These are phyloP conservation scores for Pisolithus orientalis DNA, from an alignment of 768 basidiomycete genomes.

Conservation along the genomic window DNA sequence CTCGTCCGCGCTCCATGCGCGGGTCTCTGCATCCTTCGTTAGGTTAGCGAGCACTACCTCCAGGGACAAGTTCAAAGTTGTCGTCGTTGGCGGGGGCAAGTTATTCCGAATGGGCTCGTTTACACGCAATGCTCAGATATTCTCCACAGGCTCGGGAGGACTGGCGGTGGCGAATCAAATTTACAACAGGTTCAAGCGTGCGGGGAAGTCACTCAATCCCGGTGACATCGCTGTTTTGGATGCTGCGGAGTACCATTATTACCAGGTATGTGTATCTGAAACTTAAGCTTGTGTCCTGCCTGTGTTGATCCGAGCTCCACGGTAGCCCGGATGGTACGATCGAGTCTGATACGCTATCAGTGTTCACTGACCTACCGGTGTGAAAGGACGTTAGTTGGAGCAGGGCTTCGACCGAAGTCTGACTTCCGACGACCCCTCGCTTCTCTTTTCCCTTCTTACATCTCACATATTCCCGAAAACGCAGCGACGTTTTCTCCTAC, in stretches of 20 bases:
- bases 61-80: constrained; percentile 66
- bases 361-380: constrained; percentile 3
- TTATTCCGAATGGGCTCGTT: neutral
- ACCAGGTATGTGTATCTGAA: constrained; percentile 51
- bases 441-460: constrained; percentile 68
- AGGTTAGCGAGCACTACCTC: constrained; percentile 20
- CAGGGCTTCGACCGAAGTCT: constrained; percentile 72
- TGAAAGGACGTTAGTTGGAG: constrained; percentile 82
- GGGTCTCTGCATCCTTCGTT: constrained; percentile 1
- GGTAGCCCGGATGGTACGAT: constrained; percentile 82
- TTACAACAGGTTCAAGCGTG: constrained; percentile 67
- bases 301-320: neutral
- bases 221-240: constrained; percentile 89
- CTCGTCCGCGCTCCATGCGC: constrained; percentile 2
- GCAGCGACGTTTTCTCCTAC: constrained; percentile 72
- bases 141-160: constrained; percentile 65
- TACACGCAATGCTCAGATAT: neutral
- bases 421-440: constrained; percentile 60
- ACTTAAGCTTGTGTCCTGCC: neutral
- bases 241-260: constrained; percentile 75
- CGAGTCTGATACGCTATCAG: neutral
- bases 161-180: constrained; percentile 84
- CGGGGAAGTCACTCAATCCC: constrained; percentile 57
- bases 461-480: constrained; percentile 65
- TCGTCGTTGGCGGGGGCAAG: constrained; percentile 85